phyloP scores from a whole-genome alignment of 2,329 filamentous ascomycete genomes.

The Aspergillus sp. region DNA sequence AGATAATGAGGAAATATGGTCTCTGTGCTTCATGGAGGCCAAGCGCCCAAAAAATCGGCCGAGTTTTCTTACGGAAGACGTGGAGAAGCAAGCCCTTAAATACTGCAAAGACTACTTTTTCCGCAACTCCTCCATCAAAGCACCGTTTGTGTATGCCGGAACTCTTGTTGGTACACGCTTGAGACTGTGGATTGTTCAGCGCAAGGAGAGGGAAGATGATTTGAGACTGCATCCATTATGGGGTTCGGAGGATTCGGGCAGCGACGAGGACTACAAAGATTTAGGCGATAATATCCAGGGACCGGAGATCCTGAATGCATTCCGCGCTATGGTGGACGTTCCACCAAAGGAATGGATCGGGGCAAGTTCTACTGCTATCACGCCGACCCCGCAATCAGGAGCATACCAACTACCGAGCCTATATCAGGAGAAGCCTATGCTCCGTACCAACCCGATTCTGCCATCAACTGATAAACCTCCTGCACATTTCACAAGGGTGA shows the following conservation, averaged over 20 bases:
- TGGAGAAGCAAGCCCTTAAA: background rate
- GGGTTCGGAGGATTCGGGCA: background rate
- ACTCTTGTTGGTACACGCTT: background rate
- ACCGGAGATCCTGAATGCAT: background rate
- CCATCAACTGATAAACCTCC: too few relatives aligned
- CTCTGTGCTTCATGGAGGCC: background rate
- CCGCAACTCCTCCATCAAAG: background rate
- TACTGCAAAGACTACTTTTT: slow-evolving; percentile 1
- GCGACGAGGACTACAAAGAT: background rate
- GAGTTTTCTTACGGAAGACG: background rate
- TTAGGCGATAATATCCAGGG: background rate
- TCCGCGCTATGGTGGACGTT: background rate
- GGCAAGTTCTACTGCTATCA: background rate
- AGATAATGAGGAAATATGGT: background rate
- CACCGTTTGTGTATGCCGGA: background rate
- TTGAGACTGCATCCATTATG: background rate
- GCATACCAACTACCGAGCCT: background rate
- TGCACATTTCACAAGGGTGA: too few relatives aligned
- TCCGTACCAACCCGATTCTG: too few relatives aligned
- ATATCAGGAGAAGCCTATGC: too few relatives aligned
- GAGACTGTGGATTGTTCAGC: background rate
- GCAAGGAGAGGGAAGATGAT: background rate
- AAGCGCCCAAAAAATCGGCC: background rate
- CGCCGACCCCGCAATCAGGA: background rate
- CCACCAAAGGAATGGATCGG: background rate